Evolutionary conservation across 2,329 filamentous ascomycete species (phyloP).

Genomic region (Volutella citrinella): DNA sequence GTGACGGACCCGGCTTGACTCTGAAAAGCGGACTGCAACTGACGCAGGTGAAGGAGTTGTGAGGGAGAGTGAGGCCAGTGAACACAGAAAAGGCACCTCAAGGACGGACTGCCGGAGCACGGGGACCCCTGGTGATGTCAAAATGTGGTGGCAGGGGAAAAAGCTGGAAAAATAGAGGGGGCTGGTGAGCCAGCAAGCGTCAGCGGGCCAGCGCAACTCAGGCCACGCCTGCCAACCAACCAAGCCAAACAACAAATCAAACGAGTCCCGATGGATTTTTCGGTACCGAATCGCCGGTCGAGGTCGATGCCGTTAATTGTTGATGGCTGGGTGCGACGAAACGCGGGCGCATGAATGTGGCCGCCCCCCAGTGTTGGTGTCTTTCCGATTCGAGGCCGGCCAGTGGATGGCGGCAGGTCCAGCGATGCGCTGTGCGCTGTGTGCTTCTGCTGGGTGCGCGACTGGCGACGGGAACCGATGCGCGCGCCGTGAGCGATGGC

Average conservation of each 20-base stretch:
- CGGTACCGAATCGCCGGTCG: too few species aligned
- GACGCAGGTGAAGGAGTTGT: slow-evolving; percentile 2
- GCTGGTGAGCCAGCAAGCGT: slow-evolving; percentile 19
- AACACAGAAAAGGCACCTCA: too few species aligned
- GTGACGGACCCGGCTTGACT: slow-evolving; percentile 3
- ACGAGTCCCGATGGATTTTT: neutral
- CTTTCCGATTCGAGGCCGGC: too few species aligned
- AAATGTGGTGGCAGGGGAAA: slow-evolving; percentile 31
- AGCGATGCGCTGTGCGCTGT: too few species aligned
- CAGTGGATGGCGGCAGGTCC: too few species aligned
- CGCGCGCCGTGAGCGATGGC: too few species aligned
- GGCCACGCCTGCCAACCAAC: slow-evolving; percentile 1
- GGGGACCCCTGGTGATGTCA: slow-evolving; percentile 27
- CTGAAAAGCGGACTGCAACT: slow-evolving; percentile 7
- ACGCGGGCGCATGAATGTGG: too few species aligned
- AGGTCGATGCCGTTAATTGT: too few species aligned
- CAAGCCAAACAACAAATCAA: slow-evolving; percentile 4
- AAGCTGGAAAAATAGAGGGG: slow-evolving; percentile 18
- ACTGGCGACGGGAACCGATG: too few species aligned
- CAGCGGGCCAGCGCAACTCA: slow-evolving; percentile 9
- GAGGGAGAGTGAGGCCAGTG: slow-evolving; percentile 1
- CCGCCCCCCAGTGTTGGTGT: too few species aligned
- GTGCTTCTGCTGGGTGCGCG: too few species aligned
- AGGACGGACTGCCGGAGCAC: slow-evolving; percentile 10
- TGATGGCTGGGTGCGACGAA: too few species aligned